These are phyloP conservation scores for Closterium sp. DNA, from an alignment of 139 green algal species.

Conservation along the genomic window DNA sequence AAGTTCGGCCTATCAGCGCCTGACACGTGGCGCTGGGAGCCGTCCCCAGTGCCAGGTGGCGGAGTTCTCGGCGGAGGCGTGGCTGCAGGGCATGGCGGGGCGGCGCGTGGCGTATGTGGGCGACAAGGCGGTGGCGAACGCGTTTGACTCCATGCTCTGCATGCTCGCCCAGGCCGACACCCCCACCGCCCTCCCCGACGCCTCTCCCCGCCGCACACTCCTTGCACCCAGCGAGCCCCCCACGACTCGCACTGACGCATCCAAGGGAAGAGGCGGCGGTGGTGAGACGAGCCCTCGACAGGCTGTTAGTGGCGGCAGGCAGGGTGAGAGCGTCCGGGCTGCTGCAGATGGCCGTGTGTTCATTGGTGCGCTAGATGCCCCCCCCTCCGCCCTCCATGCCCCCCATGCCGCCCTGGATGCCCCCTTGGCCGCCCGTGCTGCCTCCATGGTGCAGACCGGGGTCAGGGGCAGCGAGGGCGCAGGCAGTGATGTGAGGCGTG, in stretches of 20 bases:
- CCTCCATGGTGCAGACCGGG: neutral
- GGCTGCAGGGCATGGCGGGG: slow-evolving; percentile 10
- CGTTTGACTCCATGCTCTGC: slow-evolving; percentile 36
- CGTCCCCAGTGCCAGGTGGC: slow-evolving; percentile 4
- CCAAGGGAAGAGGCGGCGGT: neutral
- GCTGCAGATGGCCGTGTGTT: neutral
- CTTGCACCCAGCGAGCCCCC: neutral
- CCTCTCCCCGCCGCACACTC: neutral
- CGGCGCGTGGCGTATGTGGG: slow-evolving; percentile 25
- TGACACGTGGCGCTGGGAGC: slow-evolving; percentile 30
- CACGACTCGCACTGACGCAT: neutral
- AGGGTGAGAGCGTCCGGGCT: neutral
- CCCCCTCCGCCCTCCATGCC: neutral
- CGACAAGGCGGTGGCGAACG: slow-evolving; percentile 15
- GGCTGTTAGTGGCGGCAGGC: neutral
- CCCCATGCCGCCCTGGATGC: neutral
- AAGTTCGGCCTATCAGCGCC: slow-evolving; percentile 19
- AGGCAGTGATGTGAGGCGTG: neutral
- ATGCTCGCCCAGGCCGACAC: slow-evolving; percentile 23
- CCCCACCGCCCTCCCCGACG: neutral
- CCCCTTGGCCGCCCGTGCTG: neutral
- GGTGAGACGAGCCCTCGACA: neutral
- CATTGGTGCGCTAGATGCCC: neutral
- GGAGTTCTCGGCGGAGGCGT: neutral
- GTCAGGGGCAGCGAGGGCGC: neutral